phyloP scores from a whole-genome alignment of 768 basidiomycete species.

The Collybia nuda region DNA sequence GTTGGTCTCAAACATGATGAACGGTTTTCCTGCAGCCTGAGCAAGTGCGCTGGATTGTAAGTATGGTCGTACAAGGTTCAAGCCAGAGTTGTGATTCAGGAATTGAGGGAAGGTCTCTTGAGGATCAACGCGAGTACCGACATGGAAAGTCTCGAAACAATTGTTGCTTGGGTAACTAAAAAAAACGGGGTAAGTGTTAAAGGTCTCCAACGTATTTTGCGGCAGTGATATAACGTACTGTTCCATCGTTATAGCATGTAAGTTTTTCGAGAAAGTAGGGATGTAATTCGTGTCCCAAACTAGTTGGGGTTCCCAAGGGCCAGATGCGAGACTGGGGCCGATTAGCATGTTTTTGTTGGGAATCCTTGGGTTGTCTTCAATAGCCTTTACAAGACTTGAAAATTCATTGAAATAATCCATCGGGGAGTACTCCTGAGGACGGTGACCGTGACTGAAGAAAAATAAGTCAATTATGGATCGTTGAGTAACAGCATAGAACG shows the following conservation, averaged over 20 bases:
- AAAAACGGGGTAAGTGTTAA: slow-evolving; percentile 6
- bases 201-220: slow-evolving; percentile 14
- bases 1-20: slow-evolving; percentile 75
- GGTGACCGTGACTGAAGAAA: slow-evolving; percentile 19
- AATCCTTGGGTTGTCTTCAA: slow-evolving; percentile 33
- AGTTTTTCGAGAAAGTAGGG: slow-evolving; percentile 35
- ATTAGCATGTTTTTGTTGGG: slow-evolving; percentile 46
- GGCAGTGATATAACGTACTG: slow-evolving; percentile 35
- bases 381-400: slow-evolving; percentile 35
- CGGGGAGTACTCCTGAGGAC: slow-evolving; percentile 23
- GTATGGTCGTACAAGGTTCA: slow-evolving; percentile 52
- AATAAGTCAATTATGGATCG: neutral
- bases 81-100: slow-evolving; percentile 58
- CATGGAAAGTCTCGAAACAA: slow-evolving; percentile 50
- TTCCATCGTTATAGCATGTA: slow-evolving; percentile 53
- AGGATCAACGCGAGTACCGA: slow-evolving; percentile 37
- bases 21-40: slow-evolving; percentile 38
- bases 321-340: slow-evolving; percentile 63
- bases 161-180: slow-evolving; percentile 57
- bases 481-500: neutral
- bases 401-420: slow-evolving; percentile 53
- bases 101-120: slow-evolving; percentile 52
- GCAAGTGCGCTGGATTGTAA: slow-evolving; percentile 46
- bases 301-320: slow-evolving; percentile 45
- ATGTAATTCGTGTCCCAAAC: slow-evolving; percentile 54